phyloP scores from a whole-genome alignment of 2,329 filamentous ascomycete genomes.

The Phaeoacremonium minimum region DNA sequence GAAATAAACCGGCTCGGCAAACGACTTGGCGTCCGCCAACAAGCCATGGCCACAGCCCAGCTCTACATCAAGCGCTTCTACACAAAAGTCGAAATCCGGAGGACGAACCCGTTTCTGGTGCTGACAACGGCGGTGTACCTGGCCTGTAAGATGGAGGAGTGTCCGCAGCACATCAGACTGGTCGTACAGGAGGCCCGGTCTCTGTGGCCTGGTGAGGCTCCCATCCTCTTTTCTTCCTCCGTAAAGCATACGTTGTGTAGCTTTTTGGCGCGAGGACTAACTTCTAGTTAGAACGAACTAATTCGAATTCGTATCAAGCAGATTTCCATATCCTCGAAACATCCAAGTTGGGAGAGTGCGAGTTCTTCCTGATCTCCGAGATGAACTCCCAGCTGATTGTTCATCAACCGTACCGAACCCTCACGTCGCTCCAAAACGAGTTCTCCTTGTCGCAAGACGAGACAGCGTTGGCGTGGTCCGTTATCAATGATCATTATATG shows the following conservation, averaged over 20 bases:
- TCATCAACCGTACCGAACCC: slow-evolving; percentile 83
- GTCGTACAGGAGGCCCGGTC: slow-evolving; percentile 82
- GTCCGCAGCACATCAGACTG: slow-evolving; percentile 89
- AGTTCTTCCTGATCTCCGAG: slow-evolving; percentile 88
- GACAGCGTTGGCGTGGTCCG: slow-evolving; percentile 68
- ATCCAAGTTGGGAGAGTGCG: slow-evolving; percentile 85
- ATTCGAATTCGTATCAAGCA: slow-evolving; percentile 18
- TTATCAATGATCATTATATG: slow-evolving; percentile 90
- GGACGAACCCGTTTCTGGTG: slow-evolving; percentile 89
- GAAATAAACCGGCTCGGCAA: slow-evolving; percentile 81
- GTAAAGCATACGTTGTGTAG: no score
- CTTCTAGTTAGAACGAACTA: no score
- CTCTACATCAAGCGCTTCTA: slow-evolving; percentile 95
- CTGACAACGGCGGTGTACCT: slow-evolving; percentile 92
- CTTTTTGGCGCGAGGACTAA: no score
- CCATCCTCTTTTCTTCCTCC: slow-evolving; percentile 10
- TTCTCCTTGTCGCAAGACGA: slow-evolving; percentile 76
- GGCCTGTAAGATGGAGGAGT: slow-evolving; percentile 97
- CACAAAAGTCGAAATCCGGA: slow-evolving; percentile 81
- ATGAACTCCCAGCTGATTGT: slow-evolving; percentile 87
- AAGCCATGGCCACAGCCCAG: slow-evolving; percentile 89
- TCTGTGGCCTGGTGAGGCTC: slow-evolving; percentile 66
- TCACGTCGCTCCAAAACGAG: slow-evolving; percentile 65
- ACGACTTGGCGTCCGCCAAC: slow-evolving; percentile 79
- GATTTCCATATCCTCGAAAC: slow-evolving; percentile 73